Conservation (phyloP, 495 filamentous ascomycete genomes). For the Glutinoglossum americanum region DNA sequence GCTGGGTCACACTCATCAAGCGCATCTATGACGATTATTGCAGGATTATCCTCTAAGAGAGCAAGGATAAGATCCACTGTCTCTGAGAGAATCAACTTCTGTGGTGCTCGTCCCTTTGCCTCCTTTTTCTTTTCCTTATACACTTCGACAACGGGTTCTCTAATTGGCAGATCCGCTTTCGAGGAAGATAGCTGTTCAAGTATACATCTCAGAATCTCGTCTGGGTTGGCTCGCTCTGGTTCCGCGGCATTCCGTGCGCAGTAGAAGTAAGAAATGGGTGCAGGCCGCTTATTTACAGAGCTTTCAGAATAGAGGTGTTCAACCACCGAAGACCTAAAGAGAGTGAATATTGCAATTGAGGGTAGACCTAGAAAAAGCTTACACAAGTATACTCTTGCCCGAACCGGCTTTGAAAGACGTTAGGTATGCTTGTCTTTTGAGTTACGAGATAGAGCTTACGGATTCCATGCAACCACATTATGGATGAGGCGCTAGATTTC, state of each 20-base stretch:
- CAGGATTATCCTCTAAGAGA: not conserved
- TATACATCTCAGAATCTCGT: not conserved
- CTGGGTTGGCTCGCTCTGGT: not conserved
- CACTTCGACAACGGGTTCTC: not conserved
- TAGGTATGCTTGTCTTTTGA: not conserved
- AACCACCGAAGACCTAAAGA: not conserved
- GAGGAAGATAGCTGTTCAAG: conserved; percentile 10
- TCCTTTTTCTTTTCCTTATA: not conserved
- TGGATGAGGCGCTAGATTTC: not conserved
- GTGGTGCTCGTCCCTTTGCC: not conserved
- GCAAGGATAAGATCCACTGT: conserved; percentile 1
- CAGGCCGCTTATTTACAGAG: not conserved
- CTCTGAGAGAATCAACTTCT: not conserved
- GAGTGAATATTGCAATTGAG: not conserved
- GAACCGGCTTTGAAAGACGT: not conserved
- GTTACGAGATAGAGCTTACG: not conserved
- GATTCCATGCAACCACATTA: conserved; percentile 9
- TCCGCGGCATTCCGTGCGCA: not conserved
- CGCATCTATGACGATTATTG: conserved; percentile 7
- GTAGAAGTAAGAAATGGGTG: not conserved
- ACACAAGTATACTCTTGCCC: conserved; percentile 8
- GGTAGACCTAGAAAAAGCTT: not conserved
- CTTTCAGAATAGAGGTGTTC: not conserved
- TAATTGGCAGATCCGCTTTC: not conserved
- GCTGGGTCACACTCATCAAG: conserved; percentile 7